Evolutionary conservation across 2,329 filamentous ascomycete species (phyloP).

Genomic region (Colletotrichum truncatum): DNA sequence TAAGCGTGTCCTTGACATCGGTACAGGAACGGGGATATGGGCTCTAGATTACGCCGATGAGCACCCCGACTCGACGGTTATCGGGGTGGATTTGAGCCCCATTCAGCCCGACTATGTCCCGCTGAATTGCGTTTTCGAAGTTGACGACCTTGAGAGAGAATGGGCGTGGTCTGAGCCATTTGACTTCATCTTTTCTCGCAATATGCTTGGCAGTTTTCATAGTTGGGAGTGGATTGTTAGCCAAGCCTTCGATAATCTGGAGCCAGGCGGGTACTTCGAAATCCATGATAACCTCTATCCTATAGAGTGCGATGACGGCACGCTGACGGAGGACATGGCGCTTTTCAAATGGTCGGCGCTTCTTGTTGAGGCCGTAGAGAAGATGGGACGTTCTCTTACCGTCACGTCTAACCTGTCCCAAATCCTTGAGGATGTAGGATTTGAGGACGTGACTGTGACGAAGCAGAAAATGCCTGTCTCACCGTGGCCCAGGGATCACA

Average conservation of each 20-base stretch:
- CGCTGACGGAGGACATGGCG: slow-evolving; percentile 38
- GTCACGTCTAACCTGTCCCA: not conserved
- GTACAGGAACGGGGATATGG: slow-evolving; percentile 27
- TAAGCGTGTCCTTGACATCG: slow-evolving; percentile 32
- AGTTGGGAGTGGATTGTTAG: slow-evolving; percentile 34
- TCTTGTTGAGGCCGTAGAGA: not conserved
- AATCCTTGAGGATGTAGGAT: slow-evolving; percentile 32
- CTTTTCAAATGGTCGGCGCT: slow-evolving; percentile 1
- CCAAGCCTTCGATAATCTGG: slow-evolving; percentile 23
- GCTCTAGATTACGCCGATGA: slow-evolving; percentile 25
- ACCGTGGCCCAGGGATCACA: slow-evolving; percentile 41
- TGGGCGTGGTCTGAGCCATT: slow-evolving; percentile 36
- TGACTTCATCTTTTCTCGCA: slow-evolving; percentile 46
- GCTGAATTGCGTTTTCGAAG: slow-evolving; percentile 40
- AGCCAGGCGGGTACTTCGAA: slow-evolving; percentile 22
- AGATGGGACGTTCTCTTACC: not conserved
- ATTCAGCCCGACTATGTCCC: slow-evolving; percentile 44
- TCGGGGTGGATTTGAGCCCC: slow-evolving; percentile 43
- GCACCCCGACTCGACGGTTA: slow-evolving; percentile 15
- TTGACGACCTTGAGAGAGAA: slow-evolving; percentile 41
- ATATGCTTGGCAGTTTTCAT: slow-evolving; percentile 40
- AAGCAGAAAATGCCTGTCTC: slow-evolving; percentile 40
- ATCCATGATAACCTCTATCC: slow-evolving; percentile 34
- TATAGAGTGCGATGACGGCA: slow-evolving; percentile 42
- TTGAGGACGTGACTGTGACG: slow-evolving; percentile 39